Evolutionary conservation across 1,284 basidiomycete genomes (phyloP).

Genomic region (Erythrobasidium hasegawianum): DNA sequence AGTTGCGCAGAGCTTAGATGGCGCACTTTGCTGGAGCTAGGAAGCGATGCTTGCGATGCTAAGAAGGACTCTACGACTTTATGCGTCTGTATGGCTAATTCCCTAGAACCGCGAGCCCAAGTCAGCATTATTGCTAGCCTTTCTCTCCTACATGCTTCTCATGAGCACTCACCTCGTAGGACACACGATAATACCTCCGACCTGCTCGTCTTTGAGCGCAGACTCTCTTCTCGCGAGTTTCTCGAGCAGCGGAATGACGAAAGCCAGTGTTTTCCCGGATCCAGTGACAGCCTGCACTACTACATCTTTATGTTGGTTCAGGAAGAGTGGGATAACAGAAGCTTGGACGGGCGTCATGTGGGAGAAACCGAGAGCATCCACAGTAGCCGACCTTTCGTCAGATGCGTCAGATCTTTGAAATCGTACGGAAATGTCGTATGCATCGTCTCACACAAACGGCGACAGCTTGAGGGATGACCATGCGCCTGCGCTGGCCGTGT

Average conservation of each 20-base stretch:
- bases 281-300: conserved; percentile 87
- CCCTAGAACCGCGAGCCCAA: too few relatives aligned
- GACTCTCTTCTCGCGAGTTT: conserved; percentile 68
- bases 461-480: conserved; percentile 13
- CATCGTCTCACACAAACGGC: conserved; percentile 29
- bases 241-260: conserved; percentile 88
- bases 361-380: conserved; percentile 21
- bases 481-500: conserved; percentile 20
- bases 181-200: conserved; percentile 86
- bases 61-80: conserved; percentile 77
- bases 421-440: background rate
- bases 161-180: conserved; percentile 73
- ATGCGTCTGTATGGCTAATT: conserved; percentile 90
- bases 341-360: conserved; percentile 95
- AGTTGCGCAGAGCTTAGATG: conserved; percentile 73
- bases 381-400: conserved; percentile 16
- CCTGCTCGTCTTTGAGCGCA: conserved; percentile 65
- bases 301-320: conserved; percentile 93
- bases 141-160: background rate
- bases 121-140: too few relatives aligned
- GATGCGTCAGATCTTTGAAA: background rate
- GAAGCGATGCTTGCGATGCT: conserved; percentile 53
- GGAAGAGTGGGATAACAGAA: conserved; percentile 89
- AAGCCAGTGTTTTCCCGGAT: conserved; percentile 95
- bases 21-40: conserved; percentile 44